Evolutionary conservation across 441 rosid genomes (phyloP).

Genomic region (Adansonia grandidieri): DNA sequence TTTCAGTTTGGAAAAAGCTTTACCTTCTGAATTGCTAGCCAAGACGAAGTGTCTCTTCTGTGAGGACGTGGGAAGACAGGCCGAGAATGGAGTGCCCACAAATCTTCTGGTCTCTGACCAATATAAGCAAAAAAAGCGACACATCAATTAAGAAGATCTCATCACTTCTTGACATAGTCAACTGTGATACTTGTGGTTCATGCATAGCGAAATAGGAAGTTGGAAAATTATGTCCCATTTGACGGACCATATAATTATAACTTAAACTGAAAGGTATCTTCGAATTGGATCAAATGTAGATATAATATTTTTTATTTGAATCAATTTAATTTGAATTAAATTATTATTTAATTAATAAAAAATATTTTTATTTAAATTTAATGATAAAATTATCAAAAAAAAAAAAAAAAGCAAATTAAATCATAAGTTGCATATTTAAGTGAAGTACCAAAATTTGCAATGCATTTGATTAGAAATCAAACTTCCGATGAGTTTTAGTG

Average conservation of each 20-base stretch:
- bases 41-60: slow-evolving; percentile 63
- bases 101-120: slow-evolving; percentile 87
- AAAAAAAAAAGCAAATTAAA: not conserved
- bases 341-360: too few species aligned
- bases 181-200: not conserved
- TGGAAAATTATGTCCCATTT: not conserved
- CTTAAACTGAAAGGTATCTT: not conserved
- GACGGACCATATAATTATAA: not conserved
- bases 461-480: not conserved
- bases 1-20: not conserved
- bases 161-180: not conserved
- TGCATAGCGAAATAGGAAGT: not conserved
- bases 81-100: slow-evolving; percentile 87
- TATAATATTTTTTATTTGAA: too few species aligned
- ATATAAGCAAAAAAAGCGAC: not conserved
- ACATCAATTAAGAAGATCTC: slow-evolving; percentile 23
- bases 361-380: too few species aligned
- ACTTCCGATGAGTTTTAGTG: too few species aligned
- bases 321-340: too few species aligned
- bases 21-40: slow-evolving; percentile 91
- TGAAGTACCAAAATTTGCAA: not conserved
- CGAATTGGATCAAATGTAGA: not conserved
- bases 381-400: too few species aligned
- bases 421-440: not conserved
- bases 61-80: slow-evolving; percentile 89